Evolutionary conservation across 768 basidiomycete species (phyloP).

Genomic region (Saitozyma sp.): DNA sequence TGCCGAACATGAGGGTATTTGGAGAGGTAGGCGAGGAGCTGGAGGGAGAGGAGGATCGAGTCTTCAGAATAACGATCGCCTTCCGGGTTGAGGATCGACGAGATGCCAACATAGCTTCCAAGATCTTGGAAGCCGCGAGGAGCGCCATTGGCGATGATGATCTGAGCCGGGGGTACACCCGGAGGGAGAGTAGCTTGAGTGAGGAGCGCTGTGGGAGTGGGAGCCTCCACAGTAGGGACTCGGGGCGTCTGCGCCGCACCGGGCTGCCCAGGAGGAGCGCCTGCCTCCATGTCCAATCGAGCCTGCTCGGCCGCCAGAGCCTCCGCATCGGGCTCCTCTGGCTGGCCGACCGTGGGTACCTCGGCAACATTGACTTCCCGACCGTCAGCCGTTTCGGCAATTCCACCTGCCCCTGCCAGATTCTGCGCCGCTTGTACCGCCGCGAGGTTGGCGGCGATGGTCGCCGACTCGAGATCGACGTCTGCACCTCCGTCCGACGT

Average conservation of each 20-base stretch:
- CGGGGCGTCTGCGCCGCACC: conserved; percentile 59
- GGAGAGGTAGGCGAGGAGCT: conserved; percentile 91
- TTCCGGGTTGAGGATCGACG: conserved; percentile 37
- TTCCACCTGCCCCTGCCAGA: conserved; percentile 3
- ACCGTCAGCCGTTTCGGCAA: conserved; percentile 20
- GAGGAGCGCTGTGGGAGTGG: conserved; percentile 3
- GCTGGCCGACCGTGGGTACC: background rate
- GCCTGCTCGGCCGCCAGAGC: conserved; percentile 60
- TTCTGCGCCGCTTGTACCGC: conserved; percentile 23
- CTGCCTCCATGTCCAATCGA: conserved; percentile 52
- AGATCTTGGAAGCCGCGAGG: conserved; percentile 51
- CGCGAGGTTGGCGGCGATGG: conserved; percentile 18
- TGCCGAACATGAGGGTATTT: conserved; percentile 97
- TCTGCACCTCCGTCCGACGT: conserved; percentile 46
- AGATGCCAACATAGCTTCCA: conserved; percentile 44
- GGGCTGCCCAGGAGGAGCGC: conserved; percentile 86
- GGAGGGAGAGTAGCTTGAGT: conserved; percentile 15
- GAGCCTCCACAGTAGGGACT: conserved; percentile 29
- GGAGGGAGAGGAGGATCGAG: conserved; percentile 83
- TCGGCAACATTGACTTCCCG: background rate
- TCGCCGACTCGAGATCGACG: conserved; percentile 39
- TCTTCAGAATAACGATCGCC: conserved; percentile 74
- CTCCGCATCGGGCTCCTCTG: conserved; percentile 79
- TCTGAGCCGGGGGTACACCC: conserved; percentile 21
- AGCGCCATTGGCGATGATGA: conserved; percentile 51